Percentiles rank a stretch among this genome's conserved stretches.
These are phyloP conservation scores for Phytophthora sp. DNA, from an alignment of 352 stramenopile genomes.

Conservation along the genomic window DNA sequence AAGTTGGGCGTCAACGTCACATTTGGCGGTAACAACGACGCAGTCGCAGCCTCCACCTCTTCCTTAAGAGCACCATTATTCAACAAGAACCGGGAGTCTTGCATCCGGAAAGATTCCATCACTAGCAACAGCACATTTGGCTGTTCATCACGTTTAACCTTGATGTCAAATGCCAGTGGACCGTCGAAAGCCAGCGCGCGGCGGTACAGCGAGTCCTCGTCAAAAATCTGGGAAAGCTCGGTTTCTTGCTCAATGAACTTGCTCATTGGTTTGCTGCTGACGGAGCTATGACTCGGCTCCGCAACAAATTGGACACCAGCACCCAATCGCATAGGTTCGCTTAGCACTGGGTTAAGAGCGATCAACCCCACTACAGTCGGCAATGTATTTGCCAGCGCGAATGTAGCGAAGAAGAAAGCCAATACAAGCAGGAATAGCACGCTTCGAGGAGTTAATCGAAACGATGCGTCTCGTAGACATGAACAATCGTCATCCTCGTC, in stretches of 20 bases:
- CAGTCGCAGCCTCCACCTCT: constrained; percentile 37
- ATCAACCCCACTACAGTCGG: constrained; percentile 62
- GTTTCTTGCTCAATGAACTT: constrained; percentile 58
- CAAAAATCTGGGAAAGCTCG: constrained; percentile 47
- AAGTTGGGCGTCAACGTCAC: constrained; percentile 71
- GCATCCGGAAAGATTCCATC: constrained; percentile 68
- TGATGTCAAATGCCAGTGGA: constrained; percentile 60
- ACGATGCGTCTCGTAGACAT: constrained; percentile 6
- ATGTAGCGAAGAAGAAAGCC: constrained; percentile 29
- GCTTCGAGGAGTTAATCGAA: constrained; percentile 31
- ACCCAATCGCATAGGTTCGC: constrained; percentile 47
- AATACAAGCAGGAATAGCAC: constrained; percentile 31
- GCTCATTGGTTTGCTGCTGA: constrained; percentile 33
- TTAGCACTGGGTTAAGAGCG: constrained; percentile 62
- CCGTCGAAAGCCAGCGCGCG: constrained; percentile 58
- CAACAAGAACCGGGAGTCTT: constrained; percentile 59
- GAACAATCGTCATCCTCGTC: constrained; percentile 27
- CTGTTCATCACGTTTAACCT: constrained; percentile 39
- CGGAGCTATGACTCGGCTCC: constrained; percentile 13
- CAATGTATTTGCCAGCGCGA: constrained; percentile 37
- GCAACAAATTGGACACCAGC: constrained; percentile 33
- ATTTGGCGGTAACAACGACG: constrained; percentile 45
- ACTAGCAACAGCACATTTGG: constrained; percentile 74
- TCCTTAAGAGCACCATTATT: constrained; percentile 17
- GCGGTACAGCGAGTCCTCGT: constrained; percentile 51